phyloP scores from a whole-genome alignment of 495 filamentous ascomycete genomes.

The Wilcoxina mikolae region DNA sequence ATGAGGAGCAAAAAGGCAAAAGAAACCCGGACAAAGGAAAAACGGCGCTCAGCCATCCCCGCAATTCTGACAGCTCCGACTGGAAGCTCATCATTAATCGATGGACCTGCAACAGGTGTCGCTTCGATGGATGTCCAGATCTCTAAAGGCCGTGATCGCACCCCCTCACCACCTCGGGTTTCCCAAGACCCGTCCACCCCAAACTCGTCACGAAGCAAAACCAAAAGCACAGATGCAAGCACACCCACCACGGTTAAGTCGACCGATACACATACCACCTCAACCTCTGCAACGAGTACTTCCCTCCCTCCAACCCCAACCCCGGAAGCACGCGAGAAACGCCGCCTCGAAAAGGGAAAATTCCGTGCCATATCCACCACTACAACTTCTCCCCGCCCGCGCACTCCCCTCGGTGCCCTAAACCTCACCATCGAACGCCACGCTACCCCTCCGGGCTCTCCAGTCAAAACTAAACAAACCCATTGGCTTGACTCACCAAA shows the following conservation, averaged over 20 bases:
- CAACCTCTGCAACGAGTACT: background rate
- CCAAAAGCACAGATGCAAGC: background rate
- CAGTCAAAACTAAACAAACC: background rate
- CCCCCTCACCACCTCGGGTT: background rate
- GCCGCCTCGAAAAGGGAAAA: background rate
- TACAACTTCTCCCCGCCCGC: background rate
- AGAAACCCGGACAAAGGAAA: background rate
- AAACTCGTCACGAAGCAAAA: too few relatives aligned
- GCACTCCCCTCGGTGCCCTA: constrained; percentile 11
- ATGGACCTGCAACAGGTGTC: background rate
- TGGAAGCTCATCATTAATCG: background rate
- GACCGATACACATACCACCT: background rate
- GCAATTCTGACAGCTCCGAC: background rate
- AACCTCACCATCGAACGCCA: constrained; percentile 12
- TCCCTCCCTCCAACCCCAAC: constrained; percentile 1
- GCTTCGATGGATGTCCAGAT: background rate
- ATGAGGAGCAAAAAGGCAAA: background rate
- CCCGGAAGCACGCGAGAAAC: background rate
- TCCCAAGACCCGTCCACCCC: too few relatives aligned
- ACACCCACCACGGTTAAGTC: background rate
- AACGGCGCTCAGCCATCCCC: background rate
- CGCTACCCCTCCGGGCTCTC: background rate
- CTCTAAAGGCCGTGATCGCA: background rate
- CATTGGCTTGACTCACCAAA: background rate
- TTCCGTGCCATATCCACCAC: constrained; percentile 2